Evolutionary conservation across 805 yeast genomes (phyloP).

Genomic region (Kazachstania psychrophila): DNA sequence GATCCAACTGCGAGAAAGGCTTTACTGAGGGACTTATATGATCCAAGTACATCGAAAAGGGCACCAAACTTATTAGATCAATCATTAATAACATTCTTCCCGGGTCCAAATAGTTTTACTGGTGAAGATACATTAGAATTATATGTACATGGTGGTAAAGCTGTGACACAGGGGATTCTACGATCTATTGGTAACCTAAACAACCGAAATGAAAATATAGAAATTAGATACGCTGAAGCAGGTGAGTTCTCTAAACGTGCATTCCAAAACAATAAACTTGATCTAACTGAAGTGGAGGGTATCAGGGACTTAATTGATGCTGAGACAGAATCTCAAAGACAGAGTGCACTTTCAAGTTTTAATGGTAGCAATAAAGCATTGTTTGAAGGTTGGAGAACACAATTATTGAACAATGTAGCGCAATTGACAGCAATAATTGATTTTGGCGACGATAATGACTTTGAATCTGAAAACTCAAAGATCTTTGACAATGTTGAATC

Average conservation of each 20-base stretch:
- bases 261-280: slow-evolving; percentile 73
- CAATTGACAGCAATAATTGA: slow-evolving; percentile 81
- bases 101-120: slow-evolving; percentile 71
- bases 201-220: slow-evolving; percentile 29
- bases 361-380: slow-evolving; percentile 52
- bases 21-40: slow-evolving; percentile 46
- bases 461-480: slow-evolving; percentile 46
- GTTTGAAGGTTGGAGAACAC: slow-evolving; percentile 58
- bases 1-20: slow-evolving; percentile 47
- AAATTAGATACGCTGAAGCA: slow-evolving; percentile 74
- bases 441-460: slow-evolving; percentile 88
- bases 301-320: slow-evolving; percentile 83
- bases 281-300: slow-evolving; percentile 86
- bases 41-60: slow-evolving; percentile 5
- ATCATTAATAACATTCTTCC: slow-evolving; percentile 60
- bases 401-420: slow-evolving; percentile 59
- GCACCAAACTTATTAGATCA: slow-evolving; percentile 52
- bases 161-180: slow-evolving; percentile 64
- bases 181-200: slow-evolving; percentile 50
- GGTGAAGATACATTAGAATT: slow-evolving; percentile 87
- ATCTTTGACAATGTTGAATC: slow-evolving; percentile 43
- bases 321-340: slow-evolving; percentile 82
- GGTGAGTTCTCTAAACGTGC: slow-evolving; percentile 91
- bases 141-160: slow-evolving; percentile 92
- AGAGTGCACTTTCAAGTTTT: slow-evolving; percentile 63